phyloP scores from a whole-genome alignment of 495 filamentous ascomycete genomes.

The Chaetomidium leptoderma region DNA sequence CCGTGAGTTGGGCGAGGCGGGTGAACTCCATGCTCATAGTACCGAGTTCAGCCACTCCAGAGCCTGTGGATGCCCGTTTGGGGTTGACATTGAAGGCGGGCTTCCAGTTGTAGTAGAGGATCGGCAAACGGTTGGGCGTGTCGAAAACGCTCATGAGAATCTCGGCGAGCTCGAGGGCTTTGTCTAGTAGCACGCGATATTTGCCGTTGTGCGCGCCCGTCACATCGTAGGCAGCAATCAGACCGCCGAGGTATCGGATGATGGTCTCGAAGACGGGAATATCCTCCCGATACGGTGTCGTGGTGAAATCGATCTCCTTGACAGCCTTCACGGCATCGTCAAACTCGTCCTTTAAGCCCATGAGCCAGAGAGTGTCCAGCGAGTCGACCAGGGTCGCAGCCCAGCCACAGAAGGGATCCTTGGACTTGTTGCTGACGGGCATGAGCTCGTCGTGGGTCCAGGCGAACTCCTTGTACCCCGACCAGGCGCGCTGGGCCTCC shows the following conservation, averaged over 20 bases:
- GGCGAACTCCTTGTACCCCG: slow-evolving; percentile 75
- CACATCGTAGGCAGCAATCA: slow-evolving; percentile 80
- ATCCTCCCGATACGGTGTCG: slow-evolving; percentile 50
- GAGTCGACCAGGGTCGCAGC: slow-evolving; percentile 89
- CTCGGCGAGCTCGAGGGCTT: slow-evolving; percentile 83
- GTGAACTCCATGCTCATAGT: slow-evolving; percentile 95
- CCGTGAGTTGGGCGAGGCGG: slow-evolving; percentile 84
- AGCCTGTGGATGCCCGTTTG: slow-evolving; percentile 58
- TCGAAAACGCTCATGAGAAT: slow-evolving; percentile 90
- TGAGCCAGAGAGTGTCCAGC: slow-evolving; percentile 95
- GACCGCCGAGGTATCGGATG: slow-evolving; percentile 80
- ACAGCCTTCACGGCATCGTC: slow-evolving; percentile 76
- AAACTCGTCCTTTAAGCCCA: slow-evolving; percentile 87
- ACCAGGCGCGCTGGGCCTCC: slow-evolving; percentile 76
- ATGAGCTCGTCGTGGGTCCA: slow-evolving; percentile 81
- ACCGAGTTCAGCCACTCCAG: slow-evolving; percentile 79
- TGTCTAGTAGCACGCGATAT: slow-evolving; percentile 68
- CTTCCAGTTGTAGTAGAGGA: slow-evolving; percentile 80
- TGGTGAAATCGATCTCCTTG: slow-evolving; percentile 84
- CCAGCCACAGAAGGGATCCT: slow-evolving; percentile 89
- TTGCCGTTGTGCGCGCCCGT: slow-evolving; percentile 48
- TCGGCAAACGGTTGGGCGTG: slow-evolving; percentile 93
- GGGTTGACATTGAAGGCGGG: slow-evolving; percentile 61
- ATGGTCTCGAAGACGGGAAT: slow-evolving; percentile 86
- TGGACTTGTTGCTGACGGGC: slow-evolving; percentile 58